Conservation (phyloP, 2,329 filamentous ascomycete species). For the Colletotrichum phormii region DNA sequence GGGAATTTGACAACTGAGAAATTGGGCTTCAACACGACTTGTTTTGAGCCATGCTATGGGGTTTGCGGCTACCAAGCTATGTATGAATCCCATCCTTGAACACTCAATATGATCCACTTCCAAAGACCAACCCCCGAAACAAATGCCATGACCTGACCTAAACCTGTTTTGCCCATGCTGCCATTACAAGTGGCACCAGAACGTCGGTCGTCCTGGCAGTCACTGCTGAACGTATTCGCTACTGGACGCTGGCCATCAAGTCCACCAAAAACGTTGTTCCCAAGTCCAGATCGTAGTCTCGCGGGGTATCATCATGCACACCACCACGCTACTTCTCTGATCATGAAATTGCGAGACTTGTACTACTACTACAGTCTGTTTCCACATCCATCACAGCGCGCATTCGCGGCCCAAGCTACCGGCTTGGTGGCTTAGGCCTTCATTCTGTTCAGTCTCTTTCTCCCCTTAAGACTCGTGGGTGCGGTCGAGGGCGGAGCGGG, state of each 20-base stretch:
- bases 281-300: neutral
- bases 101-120: neutral
- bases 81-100: neutral
- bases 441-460: too few relatives aligned
- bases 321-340: neutral
- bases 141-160: neutral
- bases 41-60: neutral
- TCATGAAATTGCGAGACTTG: neutral
- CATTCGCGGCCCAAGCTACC: neutral
- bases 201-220: neutral
- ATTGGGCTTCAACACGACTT: neutral
- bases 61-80: neutral
- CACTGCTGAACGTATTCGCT: neutral
- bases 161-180: neutral
- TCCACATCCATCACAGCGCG: slow-evolving; percentile 7
- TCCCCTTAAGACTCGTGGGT: too few relatives aligned
- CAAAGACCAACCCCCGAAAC: neutral
- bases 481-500: too few relatives aligned
- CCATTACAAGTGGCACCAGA: neutral
- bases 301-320: neutral
- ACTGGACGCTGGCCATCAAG: neutral
- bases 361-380: neutral
- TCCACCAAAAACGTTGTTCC: neutral
- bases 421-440: slow-evolving; percentile 1
- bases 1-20: neutral